Evolutionary conservation across 331 rosid species (phyloP).

Genomic region (Spiraea crenata): DNA sequence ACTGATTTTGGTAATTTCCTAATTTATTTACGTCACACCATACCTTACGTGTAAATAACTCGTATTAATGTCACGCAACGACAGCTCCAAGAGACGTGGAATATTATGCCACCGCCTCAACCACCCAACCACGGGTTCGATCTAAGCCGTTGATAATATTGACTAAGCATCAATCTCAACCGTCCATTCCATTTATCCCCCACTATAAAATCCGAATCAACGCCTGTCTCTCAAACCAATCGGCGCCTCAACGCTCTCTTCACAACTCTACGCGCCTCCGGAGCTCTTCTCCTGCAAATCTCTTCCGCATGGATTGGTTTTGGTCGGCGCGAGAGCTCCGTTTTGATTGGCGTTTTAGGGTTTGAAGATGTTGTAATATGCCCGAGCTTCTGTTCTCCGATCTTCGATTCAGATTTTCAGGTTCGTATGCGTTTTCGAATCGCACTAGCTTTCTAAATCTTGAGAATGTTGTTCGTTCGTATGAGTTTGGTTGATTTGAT

Average conservation of each 20-base stretch:
- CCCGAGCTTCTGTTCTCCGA: not conserved
- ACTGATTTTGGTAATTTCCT: too few species aligned
- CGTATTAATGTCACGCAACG: too few species aligned
- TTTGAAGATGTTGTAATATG: not conserved
- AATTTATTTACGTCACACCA: too few species aligned
- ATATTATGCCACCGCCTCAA: slow-evolving; percentile 21
- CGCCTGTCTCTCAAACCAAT: not conserved
- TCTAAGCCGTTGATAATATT: slow-evolving; percentile 18
- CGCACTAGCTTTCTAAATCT: not conserved
- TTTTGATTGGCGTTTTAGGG: not conserved
- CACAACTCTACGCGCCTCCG: too few species aligned
- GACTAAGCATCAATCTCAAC: slow-evolving; percentile 17
- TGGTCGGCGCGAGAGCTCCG: slow-evolving; percentile 31
- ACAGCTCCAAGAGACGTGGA: not conserved
- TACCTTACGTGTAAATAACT: too few species aligned
- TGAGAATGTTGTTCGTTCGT: too few species aligned
- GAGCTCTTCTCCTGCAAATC: too few species aligned
- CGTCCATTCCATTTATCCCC: slow-evolving; percentile 19
- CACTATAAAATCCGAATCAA: slow-evolving; percentile 23
- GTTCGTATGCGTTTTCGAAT: not conserved
- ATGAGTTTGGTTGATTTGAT: too few species aligned
- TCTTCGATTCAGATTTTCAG: not conserved
- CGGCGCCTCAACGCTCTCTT: not conserved
- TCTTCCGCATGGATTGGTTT: not conserved
- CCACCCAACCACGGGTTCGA: not conserved